phyloP scores from a whole-genome alignment of 192 early-diverging fungal species.

The Backusella tarrabulga region DNA sequence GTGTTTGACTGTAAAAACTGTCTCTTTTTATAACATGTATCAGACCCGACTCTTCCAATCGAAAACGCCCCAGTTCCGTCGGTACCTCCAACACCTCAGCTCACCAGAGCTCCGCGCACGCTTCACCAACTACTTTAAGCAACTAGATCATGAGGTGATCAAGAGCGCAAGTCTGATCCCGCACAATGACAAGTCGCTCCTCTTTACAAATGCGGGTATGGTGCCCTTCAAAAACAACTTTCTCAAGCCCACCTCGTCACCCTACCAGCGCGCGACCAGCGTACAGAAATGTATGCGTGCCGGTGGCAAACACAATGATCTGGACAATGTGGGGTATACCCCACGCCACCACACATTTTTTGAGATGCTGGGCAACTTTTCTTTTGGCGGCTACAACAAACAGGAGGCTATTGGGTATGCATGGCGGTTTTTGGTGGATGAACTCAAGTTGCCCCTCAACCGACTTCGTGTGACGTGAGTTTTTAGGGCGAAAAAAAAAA shows the following conservation, averaged over 20 bases:
- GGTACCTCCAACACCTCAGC: conserved; percentile 27
- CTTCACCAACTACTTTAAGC: conserved; percentile 50
- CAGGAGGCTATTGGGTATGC: conserved; percentile 52
- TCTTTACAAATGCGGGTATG: conserved; percentile 67
- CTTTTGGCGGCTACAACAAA: conserved; percentile 59
- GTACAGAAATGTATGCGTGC: conserved; percentile 59
- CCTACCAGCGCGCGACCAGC: conserved; percentile 44
- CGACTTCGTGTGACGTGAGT: conserved; percentile 59
- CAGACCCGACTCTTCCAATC: neutral
- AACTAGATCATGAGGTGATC: conserved; percentile 36
- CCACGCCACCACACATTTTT: conserved; percentile 66
- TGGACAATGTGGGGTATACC: conserved; percentile 65
- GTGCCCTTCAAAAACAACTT: conserved; percentile 59
- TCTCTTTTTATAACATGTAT: neutral
- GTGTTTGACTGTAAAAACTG: neutral
- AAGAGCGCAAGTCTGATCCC: conserved; percentile 51
- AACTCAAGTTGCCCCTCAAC: conserved; percentile 47
- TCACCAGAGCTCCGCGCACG: conserved; percentile 43
- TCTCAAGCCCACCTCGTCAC: conserved; percentile 44
- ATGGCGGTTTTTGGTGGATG: conserved; percentile 54
- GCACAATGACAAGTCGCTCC: conserved; percentile 54
- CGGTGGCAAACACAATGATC: conserved; percentile 62
- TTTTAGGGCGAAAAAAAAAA: too few relatives aligned
- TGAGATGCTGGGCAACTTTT: conserved; percentile 69
- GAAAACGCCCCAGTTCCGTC: neutral